Percentiles rank a stretch among this genome's conserved stretches.
These are phyloP conservation scores for Colletotrichum truncatum DNA, from an alignment of 2,329 filamentous ascomycete species.

Conservation along the genomic window DNA sequence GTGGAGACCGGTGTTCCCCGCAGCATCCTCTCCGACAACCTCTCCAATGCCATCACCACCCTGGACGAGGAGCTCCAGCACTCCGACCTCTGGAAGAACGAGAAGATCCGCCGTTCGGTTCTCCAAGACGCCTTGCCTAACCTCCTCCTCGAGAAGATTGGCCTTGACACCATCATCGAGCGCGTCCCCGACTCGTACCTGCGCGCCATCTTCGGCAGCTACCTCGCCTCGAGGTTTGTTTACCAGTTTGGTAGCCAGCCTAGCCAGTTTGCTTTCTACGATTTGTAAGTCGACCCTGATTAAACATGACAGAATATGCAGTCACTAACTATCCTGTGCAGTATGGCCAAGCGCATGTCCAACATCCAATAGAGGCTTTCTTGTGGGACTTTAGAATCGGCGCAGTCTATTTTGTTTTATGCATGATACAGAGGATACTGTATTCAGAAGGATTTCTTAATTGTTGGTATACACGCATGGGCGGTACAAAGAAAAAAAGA, in stretches of 20 bases:
- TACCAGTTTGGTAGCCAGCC: conserved; percentile 94
- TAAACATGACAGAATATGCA: neutral
- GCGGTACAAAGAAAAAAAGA: neutral
- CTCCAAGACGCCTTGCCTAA: conserved; percentile 87
- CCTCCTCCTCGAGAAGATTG: conserved; percentile 87
- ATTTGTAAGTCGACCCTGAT: conserved; percentile 76
- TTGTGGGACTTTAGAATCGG: neutral
- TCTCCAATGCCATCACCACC: conserved; percentile 93
- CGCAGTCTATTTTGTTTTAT: neutral
- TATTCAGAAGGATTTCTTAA: neutral
- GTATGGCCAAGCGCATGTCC: conserved; percentile 74
- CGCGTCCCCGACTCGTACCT: conserved; percentile 93
- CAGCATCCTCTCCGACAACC: conserved; percentile 89
- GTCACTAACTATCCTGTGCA: conserved; percentile 42
- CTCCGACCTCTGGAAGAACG: conserved; percentile 89
- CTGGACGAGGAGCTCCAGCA: conserved; percentile 96
- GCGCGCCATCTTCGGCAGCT: conserved; percentile 94
- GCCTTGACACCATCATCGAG: conserved; percentile 85
- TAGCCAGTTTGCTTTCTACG: conserved; percentile 97
- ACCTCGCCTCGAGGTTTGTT: conserved; percentile 93
- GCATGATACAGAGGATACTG: conserved; percentile 9
- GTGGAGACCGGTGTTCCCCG: conserved; percentile 81
- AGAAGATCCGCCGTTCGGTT: conserved; percentile 79
- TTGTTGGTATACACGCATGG: conserved; percentile 20
- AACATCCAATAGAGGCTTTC: conserved; percentile 42